Base-by-base conservation (phyloP, 2,329 filamentous ascomycete genomes). In the Calonectria hawksworthii region DNA sequence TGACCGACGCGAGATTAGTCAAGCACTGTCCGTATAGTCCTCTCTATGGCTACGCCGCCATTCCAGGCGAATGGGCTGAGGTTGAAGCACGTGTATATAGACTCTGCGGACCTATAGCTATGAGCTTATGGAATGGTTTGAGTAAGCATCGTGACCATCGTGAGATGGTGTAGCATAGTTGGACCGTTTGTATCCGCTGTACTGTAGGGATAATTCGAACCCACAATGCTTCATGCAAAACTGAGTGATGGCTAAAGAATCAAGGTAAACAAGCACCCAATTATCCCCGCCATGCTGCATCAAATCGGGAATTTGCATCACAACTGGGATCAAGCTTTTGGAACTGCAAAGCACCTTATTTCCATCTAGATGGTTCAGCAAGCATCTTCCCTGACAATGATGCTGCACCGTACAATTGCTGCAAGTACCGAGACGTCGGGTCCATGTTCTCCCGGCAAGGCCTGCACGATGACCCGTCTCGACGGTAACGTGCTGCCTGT, bases 1-100 rank as follows among this genome's bases (percentile, higher is more conserved):
- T 30, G 28, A 30, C 47, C 32, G 36, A 52, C 34, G 66, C 73
- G 67, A 76, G 38, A 72, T 75, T 72, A 61, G 68, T 28, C 41
- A n/a, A 54, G 67, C 67, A 61, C 56, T 36, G 47, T 28, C 34
- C 61, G 38, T 36, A 54, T 34, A 30, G 4, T 11, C 13, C 18
- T 18, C 18, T 32, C 32, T 4, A n/a, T 30, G n/a, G 23, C 36
- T 23, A 47, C 66, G 66, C 66, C 26, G 38, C 18, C 6, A 52
- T 21, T 47, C 21, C 34, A 13, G n/a, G 38, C 44, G 23, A 16
- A 13, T 63, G 26, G 41, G n/a, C 16, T 2, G 36, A 23, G 16
- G 26, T 18, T 64, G 18, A 32, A 11, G 26, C 14, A 34, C 26
- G 7, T 36, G 28, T n/a, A 34, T 28, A 23, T 26, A 50, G 38